Conservation (phyloP, 768 basidiomycete species). For the Leccinum subgranulosum region DNA sequence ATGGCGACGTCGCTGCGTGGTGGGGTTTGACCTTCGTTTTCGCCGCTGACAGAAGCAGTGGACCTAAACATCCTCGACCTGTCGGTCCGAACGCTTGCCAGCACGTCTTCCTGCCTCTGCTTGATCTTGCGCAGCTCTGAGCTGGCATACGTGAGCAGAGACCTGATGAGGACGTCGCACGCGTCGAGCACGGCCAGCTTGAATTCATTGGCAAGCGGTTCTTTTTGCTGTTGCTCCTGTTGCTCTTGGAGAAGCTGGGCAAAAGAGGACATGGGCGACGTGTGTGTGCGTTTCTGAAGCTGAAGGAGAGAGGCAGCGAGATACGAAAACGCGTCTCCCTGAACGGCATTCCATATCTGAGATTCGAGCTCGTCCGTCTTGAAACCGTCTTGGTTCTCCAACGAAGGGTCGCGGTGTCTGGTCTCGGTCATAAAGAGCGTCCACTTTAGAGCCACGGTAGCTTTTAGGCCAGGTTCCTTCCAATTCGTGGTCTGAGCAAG, state of each 20-base stretch:
- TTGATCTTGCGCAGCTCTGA: conserved; percentile 85
- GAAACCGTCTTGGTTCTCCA: conserved; percentile 65
- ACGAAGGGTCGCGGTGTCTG: conserved; percentile 60
- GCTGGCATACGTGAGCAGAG: conserved; percentile 71
- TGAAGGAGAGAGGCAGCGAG: conserved; percentile 58
- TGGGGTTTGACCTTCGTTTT: conserved; percentile 40
- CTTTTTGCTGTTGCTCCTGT: conserved; percentile 34
- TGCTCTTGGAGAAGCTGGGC: conserved; percentile 43
- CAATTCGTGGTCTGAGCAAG: conserved; percentile 53
- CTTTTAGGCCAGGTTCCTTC: conserved; percentile 70
- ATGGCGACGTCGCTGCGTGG: conserved; percentile 84
- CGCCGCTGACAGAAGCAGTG: conserved; percentile 40
- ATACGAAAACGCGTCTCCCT: conserved; percentile 77
- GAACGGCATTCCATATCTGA: conserved; percentile 79
- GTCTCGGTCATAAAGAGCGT: conserved; percentile 79
- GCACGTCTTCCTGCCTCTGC: conserved; percentile 83
- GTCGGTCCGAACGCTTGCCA: conserved; percentile 65
- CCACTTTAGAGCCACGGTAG: conserved; percentile 80
- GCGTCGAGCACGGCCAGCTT: conserved; percentile 58
- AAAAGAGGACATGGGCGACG: conserved; percentile 34
- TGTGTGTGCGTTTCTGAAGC: conserved; percentile 40
- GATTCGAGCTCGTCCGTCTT: conserved; percentile 77
- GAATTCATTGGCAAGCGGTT: conserved; percentile 40
- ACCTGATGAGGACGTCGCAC: conserved; percentile 71
- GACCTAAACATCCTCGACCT: conserved; percentile 52